Base-by-base conservation (phyloP, 192 early-diverging fungal species). In the Podila epicladia region DNA sequence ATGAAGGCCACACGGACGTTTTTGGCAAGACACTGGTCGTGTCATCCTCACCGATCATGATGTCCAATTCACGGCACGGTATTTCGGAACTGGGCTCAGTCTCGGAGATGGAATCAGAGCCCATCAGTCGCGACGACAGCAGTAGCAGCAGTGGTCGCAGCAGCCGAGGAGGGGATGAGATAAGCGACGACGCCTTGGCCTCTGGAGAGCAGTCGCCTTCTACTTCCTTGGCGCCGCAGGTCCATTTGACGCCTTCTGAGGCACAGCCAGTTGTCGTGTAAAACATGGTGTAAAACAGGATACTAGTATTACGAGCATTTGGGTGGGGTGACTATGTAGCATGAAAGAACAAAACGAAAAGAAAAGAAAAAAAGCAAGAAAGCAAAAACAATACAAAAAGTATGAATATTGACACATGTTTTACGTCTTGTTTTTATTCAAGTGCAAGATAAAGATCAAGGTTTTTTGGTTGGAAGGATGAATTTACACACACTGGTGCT, bases 11-110 rank as follows among this genome's bases (percentile, higher is more conserved):
- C 7, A 22, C 55, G 9, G 77, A 80, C 7, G 77, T 80, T 31
- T 80, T 69, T 57, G 67, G 77, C 41, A 80, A 80, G 58, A 80
- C 77, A 0, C 38, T 80, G 41, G 70, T 73, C 0, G 68, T 80
- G 61, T 61, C 75, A 19, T 62, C 53, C 24, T 24, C 75, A 26
- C 70, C 67, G 9, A 58, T 73, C 38, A 48, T 62, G 12, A 24
- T 64, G 12, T 51, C 48, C 7, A 67, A 51, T 22, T 9, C 51
- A 19, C 31, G 77, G 15, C 70, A 63, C 7, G 69, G 69, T 3
- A 26, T 64, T 2, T 79, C 75, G 5, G 77, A 80, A 24, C 35
- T 80, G 45, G 71, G 77, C 4, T 62, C 67, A 13, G 77, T 80
- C 41, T 69, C 77, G 2, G 77, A 80, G 48, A 50, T 53, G 62